Evolutionary conservation across 306 rosid species (phyloP).

Genomic region (Dalbergia cochinchinensis): DNA sequence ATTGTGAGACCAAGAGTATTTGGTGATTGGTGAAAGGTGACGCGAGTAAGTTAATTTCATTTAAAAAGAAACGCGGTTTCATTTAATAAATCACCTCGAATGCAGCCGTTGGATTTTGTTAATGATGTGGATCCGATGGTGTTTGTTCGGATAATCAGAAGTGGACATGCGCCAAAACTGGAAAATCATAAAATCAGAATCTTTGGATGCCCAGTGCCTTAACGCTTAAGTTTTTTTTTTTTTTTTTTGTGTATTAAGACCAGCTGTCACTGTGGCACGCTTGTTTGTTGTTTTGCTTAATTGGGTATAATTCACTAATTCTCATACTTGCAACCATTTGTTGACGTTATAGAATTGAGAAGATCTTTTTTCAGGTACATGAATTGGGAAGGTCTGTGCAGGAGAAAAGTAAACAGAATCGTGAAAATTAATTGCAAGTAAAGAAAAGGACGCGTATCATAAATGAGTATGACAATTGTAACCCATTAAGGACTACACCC

Average conservation of each 20-base stretch:
- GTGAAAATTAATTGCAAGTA: not conserved
- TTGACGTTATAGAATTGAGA: not conserved
- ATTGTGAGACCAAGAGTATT: not conserved
- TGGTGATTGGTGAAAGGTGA: not conserved
- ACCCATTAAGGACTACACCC: too few species aligned
- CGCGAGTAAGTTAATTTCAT: not conserved
- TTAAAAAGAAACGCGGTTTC: conserved; percentile 15
- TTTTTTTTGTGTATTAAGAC: too few species aligned
- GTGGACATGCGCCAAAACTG: not conserved
- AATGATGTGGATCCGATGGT: not conserved
- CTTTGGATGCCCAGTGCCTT: not conserved
- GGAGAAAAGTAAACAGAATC: too few species aligned
- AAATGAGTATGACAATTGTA: not conserved
- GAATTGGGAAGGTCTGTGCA: too few species aligned
- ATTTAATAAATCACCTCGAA: not conserved
- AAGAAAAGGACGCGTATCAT: not conserved
- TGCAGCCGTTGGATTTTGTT: too few species aligned
- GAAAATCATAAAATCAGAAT: not conserved
- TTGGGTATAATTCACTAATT: not conserved
- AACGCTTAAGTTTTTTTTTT: not conserved
- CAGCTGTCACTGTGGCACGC: not conserved
- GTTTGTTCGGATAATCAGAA: not conserved
- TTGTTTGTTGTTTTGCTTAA: not conserved
- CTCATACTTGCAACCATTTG: not conserved
- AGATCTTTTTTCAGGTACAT: not conserved